Evolutionary conservation across 2,329 filamentous ascomycete genomes (phyloP).

Genomic region (Graphilbum fragrans): DNA sequence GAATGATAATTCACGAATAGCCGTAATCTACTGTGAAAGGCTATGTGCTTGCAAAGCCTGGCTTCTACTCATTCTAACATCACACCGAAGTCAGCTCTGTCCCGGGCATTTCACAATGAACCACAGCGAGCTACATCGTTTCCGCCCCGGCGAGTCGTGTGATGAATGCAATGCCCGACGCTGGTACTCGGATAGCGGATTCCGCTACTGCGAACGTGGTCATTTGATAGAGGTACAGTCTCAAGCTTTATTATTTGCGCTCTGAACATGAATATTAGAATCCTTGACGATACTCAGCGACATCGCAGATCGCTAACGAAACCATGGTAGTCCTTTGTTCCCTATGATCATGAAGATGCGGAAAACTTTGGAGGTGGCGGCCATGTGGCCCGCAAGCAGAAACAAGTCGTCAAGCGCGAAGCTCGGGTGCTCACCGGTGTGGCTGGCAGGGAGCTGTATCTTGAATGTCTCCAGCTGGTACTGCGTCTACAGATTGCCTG

Average conservation of each 20-base stretch:
- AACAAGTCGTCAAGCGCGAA: slow-evolving; percentile 40
- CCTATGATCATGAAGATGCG: slow-evolving; percentile 48
- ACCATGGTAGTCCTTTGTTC: slow-evolving; percentile 33
- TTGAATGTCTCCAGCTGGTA: slow-evolving; percentile 76
- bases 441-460: slow-evolving; percentile 62
- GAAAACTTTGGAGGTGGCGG: slow-evolving; percentile 56
- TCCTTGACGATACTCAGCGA: too few species aligned
- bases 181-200: slow-evolving; percentile 64
- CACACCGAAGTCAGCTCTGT: too few species aligned
- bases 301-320: slow-evolving; percentile 3
- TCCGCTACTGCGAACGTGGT: slow-evolving; percentile 68
- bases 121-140: slow-evolving; percentile 32
- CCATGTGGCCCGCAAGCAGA: slow-evolving; percentile 41
- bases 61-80: too few species aligned
- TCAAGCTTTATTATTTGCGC: too few species aligned
- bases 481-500: slow-evolving; percentile 70
- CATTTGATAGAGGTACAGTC: slow-evolving; percentile 60
- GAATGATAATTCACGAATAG: too few species aligned
- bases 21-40: too few species aligned
- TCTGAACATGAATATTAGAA: too few species aligned
- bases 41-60: too few species aligned
- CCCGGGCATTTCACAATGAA: neutral
- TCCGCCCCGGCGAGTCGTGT: slow-evolving; percentile 41
- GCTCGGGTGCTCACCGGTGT: slow-evolving; percentile 49
- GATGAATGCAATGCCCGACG: slow-evolving; percentile 57